Evolutionary conservation across 2,329 filamentous ascomycete species (phyloP).

Genomic region (Calonectria leucothoes): DNA sequence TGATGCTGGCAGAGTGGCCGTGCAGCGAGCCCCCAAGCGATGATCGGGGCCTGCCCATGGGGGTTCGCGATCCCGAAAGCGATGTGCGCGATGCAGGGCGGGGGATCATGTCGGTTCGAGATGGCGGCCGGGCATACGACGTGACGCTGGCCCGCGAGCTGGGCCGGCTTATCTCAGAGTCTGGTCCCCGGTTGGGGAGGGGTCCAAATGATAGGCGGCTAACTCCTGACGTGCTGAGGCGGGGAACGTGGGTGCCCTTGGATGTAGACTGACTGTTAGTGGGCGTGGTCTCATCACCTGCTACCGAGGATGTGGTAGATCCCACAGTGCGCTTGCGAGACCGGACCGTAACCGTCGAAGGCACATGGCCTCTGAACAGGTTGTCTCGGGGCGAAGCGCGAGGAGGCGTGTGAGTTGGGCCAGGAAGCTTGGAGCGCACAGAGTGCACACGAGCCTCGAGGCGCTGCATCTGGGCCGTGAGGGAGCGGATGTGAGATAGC

Average conservation of each 20-base stretch:
- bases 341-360: conserved; percentile 72
- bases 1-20: conserved; percentile 68
- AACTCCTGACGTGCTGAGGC: conserved; percentile 71
- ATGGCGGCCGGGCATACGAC: conserved; percentile 65
- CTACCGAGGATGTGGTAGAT: conserved; percentile 61
- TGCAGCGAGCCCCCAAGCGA: conserved; percentile 75
- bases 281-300: conserved; percentile 64
- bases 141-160: conserved; percentile 77
- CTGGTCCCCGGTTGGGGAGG: conserved; percentile 66
- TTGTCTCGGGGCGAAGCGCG: conserved; percentile 78
- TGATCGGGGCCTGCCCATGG: conserved; percentile 76
- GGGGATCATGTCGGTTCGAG: conserved; percentile 65
- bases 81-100: conserved; percentile 76
- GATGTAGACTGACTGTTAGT: conserved; percentile 53
- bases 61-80: conserved; percentile 69
- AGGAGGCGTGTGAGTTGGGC: conserved; percentile 81
- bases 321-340: conserved; percentile 76
- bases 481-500: conserved; percentile 89
- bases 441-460: conserved; percentile 94
- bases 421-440: conserved; percentile 90
- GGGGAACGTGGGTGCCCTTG: conserved; percentile 63
- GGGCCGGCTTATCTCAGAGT: conserved; percentile 65
- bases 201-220: conserved; percentile 73
- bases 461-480: conserved; percentile 97
- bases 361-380: conserved; percentile 55